Percentiles rank a stretch among this genome's conserved stretches.
phyloP scores from a whole-genome alignment of 371 early-diverging fungal genomes.

The Mortierella sp. region DNA sequence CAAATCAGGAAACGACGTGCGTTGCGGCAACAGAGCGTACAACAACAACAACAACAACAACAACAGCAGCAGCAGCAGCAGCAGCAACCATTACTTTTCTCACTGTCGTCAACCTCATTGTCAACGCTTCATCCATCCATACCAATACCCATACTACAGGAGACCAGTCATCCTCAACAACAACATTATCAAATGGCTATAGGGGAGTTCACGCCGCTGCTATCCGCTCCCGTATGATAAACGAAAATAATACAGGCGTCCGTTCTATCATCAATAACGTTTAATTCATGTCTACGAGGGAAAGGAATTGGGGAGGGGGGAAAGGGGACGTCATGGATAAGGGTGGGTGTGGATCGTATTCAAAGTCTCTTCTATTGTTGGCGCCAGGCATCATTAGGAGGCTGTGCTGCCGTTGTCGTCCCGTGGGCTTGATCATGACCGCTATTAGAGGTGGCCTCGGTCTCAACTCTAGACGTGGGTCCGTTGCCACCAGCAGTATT shows the following conservation, averaged over 20 bases:
- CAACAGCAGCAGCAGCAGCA: constrained; percentile 30
- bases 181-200: not conserved
- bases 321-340: not conserved
- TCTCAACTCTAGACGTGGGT: not conserved
- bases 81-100: not conserved
- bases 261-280: not conserved
- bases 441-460: not conserved
- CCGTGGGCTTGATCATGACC: not conserved
- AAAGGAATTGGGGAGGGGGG: no score
- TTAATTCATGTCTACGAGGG: not conserved
- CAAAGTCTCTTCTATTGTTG: not conserved
- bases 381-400: constrained; percentile 1
- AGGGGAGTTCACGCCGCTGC: constrained; percentile 2
- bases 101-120: not conserved
- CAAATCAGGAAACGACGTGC: constrained; percentile 61
- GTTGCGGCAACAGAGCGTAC: constrained; percentile 17
- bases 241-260: not conserved
- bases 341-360: not conserved
- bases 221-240: not conserved
- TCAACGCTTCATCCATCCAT: not conserved
- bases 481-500: constrained; percentile 7
- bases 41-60: not conserved
- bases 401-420: not conserved
- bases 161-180: not conserved
- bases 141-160: not conserved